Evolutionary conservation across 2,329 filamentous ascomycete species (phyloP), one percentile per base, ranked within the genome.

Genomic region (Hymenoscyphus linearis): DNA sequence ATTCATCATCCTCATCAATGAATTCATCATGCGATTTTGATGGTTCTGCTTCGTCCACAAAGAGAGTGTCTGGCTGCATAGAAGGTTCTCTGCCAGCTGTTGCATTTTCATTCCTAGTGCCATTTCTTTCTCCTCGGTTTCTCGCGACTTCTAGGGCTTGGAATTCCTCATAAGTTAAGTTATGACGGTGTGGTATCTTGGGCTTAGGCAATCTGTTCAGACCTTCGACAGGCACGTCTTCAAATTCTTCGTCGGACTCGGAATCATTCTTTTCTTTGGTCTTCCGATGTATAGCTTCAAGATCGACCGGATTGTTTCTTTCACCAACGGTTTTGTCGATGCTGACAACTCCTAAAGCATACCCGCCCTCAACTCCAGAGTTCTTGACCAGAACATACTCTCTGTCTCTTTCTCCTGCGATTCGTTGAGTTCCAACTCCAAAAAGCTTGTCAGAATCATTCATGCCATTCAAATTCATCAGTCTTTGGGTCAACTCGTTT

Each of bases 311-410:
- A 72, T 92, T 96, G 65, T 93, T 88, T 31, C 85, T 85, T 65
- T 90, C 83, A 2, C 91, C 92, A 52, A 87, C 82, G 57, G 95
- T 85, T 66, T 90, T 96, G 62, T 91, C 88, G 64, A 87, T 91
- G 64, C 88, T 92, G 25, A 99, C 93, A 27, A 99, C 95, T 58
- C 95, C 95, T 5, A 99, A 78, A 0, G 93, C 93, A 92, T 93
- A 99, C 4, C 95, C 95, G 53, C 95, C 95, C 73, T 98, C 93
- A 1, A 91, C 92, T 0, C 92, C 91, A 52, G 96, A 91, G 69
- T 98, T 98, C 76, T 95, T 96, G 44, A 99, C 93, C 3, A 99
- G 79, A 13, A 99, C 93, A 70, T 99, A 99, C 74, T 99, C 95
- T 70, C 91, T 87, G 14, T 91, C 90, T 70, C 87, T 91, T 72